These are phyloP conservation scores for Babesia gibsoni DNA, from an alignment of 169 alveolate genomes.

Conservation along the genomic window DNA sequence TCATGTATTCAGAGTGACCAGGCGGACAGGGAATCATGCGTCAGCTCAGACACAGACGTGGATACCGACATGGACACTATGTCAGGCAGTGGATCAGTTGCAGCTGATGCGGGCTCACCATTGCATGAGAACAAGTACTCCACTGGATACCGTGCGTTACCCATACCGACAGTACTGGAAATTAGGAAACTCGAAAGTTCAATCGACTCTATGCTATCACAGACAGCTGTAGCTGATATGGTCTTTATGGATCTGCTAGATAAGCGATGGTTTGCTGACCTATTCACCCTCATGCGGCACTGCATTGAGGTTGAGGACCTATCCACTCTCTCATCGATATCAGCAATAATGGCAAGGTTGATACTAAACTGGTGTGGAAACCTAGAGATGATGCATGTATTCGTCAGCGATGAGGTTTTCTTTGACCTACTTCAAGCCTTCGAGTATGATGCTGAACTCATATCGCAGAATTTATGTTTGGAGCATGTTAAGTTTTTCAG, in stretches of 20 bases:
- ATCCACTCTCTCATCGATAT: slow-evolving; percentile 34
- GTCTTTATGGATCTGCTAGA: slow-evolving; percentile 58
- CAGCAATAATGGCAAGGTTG: slow-evolving; percentile 42
- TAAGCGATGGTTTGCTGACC: slow-evolving; percentile 47
- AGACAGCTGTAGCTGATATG: slow-evolving; percentile 29
- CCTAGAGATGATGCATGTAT: slow-evolving; percentile 61
- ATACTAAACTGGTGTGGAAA: slow-evolving; percentile 65
- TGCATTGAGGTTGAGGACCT: slow-evolving; percentile 43
- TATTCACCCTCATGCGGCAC: slow-evolving; percentile 36
- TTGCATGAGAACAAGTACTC: neutral
- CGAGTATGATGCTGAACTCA: slow-evolving; percentile 58
- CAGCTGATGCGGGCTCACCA: slow-evolving; percentile 9
- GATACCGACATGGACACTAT: slow-evolving; percentile 3
- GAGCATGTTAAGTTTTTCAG: slow-evolving; percentile 61
- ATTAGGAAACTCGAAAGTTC: slow-evolving; percentile 48
- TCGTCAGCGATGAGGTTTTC: slow-evolving; percentile 62
- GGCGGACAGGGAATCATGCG: slow-evolving; percentile 9
- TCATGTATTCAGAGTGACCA: slow-evolving; percentile 1
- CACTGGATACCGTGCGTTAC: slow-evolving; percentile 36
- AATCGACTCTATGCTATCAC: slow-evolving; percentile 44
- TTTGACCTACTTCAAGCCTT: slow-evolving; percentile 60
- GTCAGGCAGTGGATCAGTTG: neutral
- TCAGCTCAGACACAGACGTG: neutral
- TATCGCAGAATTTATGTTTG: slow-evolving; percentile 42
- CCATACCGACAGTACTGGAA: slow-evolving; percentile 30